Base-by-base conservation (phyloP, 139 green algal genomes). In the Coccomyxa sp. region DNA sequence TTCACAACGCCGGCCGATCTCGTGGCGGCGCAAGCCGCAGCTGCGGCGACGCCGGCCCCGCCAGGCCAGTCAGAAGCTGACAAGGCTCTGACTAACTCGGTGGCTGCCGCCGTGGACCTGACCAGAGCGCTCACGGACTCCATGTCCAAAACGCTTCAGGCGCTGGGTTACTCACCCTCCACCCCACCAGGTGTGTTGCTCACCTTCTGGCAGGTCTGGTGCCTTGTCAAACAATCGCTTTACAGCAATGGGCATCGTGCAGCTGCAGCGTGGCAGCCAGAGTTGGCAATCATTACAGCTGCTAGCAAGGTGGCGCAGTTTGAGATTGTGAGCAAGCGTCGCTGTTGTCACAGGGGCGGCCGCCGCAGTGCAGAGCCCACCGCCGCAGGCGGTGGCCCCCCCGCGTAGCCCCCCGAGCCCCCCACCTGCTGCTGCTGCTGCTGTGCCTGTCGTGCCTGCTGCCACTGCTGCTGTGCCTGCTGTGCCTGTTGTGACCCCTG, bases 141-240 rank as follows among this genome's bases (percentile, higher is more conserved):
- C 63, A 71, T 71, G 63, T 71, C 63, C 13, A 60, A n/a, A 90
- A 67, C 31, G 78, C 60, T 57, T 88, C 85, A 13, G 80, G 83
- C 82, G 88, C 80, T 74, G 87, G 58, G 32, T 25, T 81, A 67
- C 32, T 27, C 57, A 59, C 28, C 71, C 59, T 67, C 58, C 32
- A 45, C 58, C 11, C 25, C 27, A 25, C 71, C 15, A 25, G 74
- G 16, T 13, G 28, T 9, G 17, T 78, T 67, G 58, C 71, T 60
- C 28, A 32, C 27, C 28, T 78, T 28, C 28, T 83, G 80, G 80
- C 28, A 51, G 58, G 25, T 75, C 28, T 9, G 4, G 45, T 51
- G 38, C 38, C 38, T 51, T 7, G 38, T 51, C 38, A 51, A 51
- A 11, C 38, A 51, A 7, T 51, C 7, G 38, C 38, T 51, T 7